These are phyloP conservation scores for Moesziomyces sp. DNA, from an alignment of 1,284 basidiomycete species.

Conservation along the genomic window DNA sequence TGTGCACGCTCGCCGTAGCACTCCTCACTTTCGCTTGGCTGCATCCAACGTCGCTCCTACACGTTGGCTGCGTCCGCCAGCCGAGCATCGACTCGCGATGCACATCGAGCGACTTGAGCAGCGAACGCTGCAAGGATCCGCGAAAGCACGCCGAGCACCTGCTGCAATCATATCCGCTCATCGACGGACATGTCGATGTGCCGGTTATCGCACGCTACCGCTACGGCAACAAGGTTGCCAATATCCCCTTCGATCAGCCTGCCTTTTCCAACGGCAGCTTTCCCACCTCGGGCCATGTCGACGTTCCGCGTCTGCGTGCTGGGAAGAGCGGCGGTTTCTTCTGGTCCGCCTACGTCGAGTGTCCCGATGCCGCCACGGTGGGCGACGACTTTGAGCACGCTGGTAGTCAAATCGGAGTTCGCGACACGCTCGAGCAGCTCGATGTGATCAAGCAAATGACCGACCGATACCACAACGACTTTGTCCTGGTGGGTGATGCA, in stretches of 20 bases:
- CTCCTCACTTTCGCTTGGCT: constrained; percentile 1
- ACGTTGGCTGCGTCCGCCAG: background rate
- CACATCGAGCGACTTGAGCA: background rate
- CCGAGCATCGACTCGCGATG: constrained; percentile 13
- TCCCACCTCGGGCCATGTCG: constrained; percentile 33
- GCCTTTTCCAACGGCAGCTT: constrained; percentile 25
- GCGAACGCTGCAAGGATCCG: constrained; percentile 21
- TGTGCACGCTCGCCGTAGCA: background rate
- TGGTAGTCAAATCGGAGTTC: constrained; percentile 18
- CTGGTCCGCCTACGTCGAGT: constrained; percentile 49
- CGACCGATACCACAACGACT: constrained; percentile 28
- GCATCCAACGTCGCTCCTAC: constrained; percentile 1
- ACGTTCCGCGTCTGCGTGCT: constrained; percentile 41
- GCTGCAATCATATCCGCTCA: constrained; percentile 33
- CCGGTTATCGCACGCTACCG: constrained; percentile 35
- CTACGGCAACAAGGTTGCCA: constrained; percentile 39
- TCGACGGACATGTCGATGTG: constrained; percentile 52
- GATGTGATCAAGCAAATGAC: constrained; percentile 48
- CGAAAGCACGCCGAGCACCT: constrained; percentile 20
- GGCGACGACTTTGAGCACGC: constrained; percentile 42
- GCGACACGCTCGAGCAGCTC: constrained; percentile 47
- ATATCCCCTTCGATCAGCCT: constrained; percentile 39
- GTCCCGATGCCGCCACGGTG: constrained; percentile 23
- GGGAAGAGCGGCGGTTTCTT: constrained; percentile 51
- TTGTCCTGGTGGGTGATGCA: constrained; percentile 20